Evolutionary conservation across 176 grass and related monocot genomes (phyloP), one percentile per base, ranked within the genome.

Genomic region (Pontederia paniculata): DNA sequence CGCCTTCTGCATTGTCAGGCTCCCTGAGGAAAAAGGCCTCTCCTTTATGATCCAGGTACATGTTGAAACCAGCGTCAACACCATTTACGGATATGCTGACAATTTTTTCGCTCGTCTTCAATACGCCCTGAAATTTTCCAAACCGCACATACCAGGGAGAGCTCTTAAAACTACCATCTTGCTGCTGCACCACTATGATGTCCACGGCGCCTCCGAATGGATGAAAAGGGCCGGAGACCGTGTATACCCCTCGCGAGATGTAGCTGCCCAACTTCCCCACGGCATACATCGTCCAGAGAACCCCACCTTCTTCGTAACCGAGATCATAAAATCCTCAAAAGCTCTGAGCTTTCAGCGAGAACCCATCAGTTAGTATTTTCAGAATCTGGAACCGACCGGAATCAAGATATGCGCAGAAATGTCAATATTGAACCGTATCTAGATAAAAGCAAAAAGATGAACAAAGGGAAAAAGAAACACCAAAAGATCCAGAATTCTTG

Each of bases 61-160:
- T 96, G 65, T 89, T 74, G 71, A 96, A 89, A 13, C 79, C 63
- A 9, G 77, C 85, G 13, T 89, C 79, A 9, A 70, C 61, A 13
- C 85, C 85, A 74, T 96, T 87, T 44, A 96, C 82, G 1, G 85
- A 54, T 65, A 96, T 79, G 66, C 23, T 81, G 44, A 89, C 82
- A 63, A 78, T 62, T 69, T 96, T 96, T 71, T 96, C 91, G 65
- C 56, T 76, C 10, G 91, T 76, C 77, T 96, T 96, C 53, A 89
- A 79, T 1, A 96, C 82, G 23, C 90, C 91, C 69, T 96, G 91
- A 75, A 96, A 96, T 67, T 96, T 96, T 58, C 90, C 91, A 23
- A 96, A 96, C 9, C 79, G 76, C 50, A 96, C 85, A 4, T 96
- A 96, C 91, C 91, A 96, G 0, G 85, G 91, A 2, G 85, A 96